These are phyloP conservation scores for Crithidia thermophila DNA, from an alignment of 208 protist species.

Conservation along the genomic window DNA sequence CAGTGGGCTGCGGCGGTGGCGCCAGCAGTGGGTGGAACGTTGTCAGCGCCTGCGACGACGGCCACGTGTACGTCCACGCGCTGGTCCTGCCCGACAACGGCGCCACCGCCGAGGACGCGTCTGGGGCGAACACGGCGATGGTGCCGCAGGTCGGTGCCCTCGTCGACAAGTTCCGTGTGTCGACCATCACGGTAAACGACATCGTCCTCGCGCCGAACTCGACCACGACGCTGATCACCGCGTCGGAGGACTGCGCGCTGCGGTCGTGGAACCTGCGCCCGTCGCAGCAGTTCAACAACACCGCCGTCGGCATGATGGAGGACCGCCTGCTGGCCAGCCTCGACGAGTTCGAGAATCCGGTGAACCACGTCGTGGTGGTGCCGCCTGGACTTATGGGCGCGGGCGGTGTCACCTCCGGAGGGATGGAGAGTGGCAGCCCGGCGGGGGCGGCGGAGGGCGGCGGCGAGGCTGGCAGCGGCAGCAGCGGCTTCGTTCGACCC, in stretches of 20 bases:
- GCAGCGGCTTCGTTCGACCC: background rate
- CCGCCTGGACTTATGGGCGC: constrained; percentile 32
- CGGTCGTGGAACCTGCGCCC: constrained; percentile 72
- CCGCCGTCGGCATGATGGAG: constrained; percentile 29
- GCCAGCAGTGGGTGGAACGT: constrained; percentile 26
- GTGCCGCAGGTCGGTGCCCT: constrained; percentile 37
- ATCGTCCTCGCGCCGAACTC: constrained; percentile 47
- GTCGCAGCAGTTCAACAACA: constrained; percentile 17
- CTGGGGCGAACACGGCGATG: background rate
- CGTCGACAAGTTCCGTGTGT: constrained; percentile 72
- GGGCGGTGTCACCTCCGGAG: background rate
- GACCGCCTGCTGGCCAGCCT: constrained; percentile 69
- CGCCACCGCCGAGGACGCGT: background rate
- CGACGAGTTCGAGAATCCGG: constrained; percentile 85
- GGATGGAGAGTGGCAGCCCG: background rate
- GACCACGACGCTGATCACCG: constrained; percentile 56
- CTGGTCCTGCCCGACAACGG: constrained; percentile 18
- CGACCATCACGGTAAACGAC: constrained; percentile 83
- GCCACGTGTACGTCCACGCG: constrained; percentile 77
- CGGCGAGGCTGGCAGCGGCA: background rate
- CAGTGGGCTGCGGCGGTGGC: constrained; percentile 9
- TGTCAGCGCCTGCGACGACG: constrained; percentile 85
- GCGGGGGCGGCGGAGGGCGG: constrained; percentile 6
- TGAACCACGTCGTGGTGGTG: constrained; percentile 78
- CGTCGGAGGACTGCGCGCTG: constrained; percentile 77